Evolutionary conservation across 2,329 filamentous ascomycete genomes (phyloP).

Genomic region (Cladophialophora chaetospira): DNA sequence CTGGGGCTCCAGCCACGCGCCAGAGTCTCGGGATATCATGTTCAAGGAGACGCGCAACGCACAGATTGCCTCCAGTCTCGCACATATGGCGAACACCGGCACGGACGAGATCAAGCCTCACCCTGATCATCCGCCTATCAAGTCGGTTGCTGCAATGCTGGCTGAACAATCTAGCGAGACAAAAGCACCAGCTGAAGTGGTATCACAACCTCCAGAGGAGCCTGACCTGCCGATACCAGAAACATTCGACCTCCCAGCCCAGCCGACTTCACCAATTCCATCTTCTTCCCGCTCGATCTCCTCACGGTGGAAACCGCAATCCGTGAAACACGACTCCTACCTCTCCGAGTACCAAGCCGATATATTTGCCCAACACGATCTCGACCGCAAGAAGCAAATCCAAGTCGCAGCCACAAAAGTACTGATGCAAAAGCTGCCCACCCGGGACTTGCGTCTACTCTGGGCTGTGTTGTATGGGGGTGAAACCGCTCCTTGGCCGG

Average conservation of each 20-base stretch:
- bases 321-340: slow-evolving; percentile 21
- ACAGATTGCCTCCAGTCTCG: neutral
- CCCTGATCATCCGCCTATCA: neutral
- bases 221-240: neutral
- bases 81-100: neutral
- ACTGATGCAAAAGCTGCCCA: slow-evolving; percentile 28
- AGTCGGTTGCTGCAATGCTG: neutral
- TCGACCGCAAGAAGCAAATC: slow-evolving; percentile 24
- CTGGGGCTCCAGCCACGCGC: neutral
- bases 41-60: neutral
- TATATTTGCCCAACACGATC: slow-evolving; percentile 17
- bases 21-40: neutral
- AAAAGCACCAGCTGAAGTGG: neutral
- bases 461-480: slow-evolving; percentile 30
- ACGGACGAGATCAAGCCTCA: neutral
- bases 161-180: neutral
- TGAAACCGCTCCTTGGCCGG: slow-evolving; percentile 25
- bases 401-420: slow-evolving; percentile 24
- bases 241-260: neutral
- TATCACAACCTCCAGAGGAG: neutral
- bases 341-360: slow-evolving; percentile 18
- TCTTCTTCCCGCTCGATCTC: neutral
- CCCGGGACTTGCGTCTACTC: slow-evolving; percentile 24
- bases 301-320: slow-evolving; percentile 10
- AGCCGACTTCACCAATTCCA: neutral